Conservation (phyloP, 345 rosid species). For the Nasturtium officinale region DNA sequence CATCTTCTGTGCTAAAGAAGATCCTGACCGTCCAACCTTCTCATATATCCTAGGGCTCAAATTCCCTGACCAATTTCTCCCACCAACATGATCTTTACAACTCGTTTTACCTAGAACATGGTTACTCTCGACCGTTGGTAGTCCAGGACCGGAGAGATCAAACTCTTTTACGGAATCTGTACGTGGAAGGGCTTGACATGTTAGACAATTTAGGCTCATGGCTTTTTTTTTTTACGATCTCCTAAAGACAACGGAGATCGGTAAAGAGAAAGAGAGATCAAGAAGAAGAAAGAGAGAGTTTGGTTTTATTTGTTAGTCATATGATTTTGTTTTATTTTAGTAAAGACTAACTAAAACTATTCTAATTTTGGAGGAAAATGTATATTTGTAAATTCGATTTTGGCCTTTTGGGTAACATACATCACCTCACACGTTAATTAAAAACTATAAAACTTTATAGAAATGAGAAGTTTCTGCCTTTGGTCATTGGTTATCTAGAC, state of each 20-base stretch:
- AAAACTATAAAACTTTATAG: not conserved
- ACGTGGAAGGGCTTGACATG: constrained; percentile 47
- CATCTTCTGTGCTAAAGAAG: constrained; percentile 44
- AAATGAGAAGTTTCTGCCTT: not conserved
- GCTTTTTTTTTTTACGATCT: not conserved
- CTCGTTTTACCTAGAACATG: constrained; percentile 45
- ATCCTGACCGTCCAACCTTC: constrained; percentile 33
- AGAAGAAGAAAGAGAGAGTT: constrained; percentile 8
- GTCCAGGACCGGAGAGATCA: constrained; percentile 32
- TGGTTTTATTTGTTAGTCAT: constrained; percentile 30
- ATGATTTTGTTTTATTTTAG: constrained; percentile 28
- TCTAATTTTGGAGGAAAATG: constrained; percentile 21
- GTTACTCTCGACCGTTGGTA: constrained; percentile 34
- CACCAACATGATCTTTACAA: constrained; percentile 23
- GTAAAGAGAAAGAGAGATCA: constrained; percentile 10
- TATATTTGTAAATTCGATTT: constrained; percentile 23
- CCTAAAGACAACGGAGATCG: constrained; percentile 27
- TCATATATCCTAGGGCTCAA: constrained; percentile 41
- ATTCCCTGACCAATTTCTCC: constrained; percentile 50
- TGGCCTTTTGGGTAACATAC: not conserved
- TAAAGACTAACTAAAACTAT: constrained; percentile 25
- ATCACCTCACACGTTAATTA: not conserved
- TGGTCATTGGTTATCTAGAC: not conserved
- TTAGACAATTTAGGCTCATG: constrained; percentile 69
- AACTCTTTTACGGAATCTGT: constrained; percentile 39